A percentile compares a stretch with the other conserved stretches of the same genome.
phyloP scores from a whole-genome alignment of 2,329 filamentous ascomycete species.

The Allantophomopsis lycopodina region DNA sequence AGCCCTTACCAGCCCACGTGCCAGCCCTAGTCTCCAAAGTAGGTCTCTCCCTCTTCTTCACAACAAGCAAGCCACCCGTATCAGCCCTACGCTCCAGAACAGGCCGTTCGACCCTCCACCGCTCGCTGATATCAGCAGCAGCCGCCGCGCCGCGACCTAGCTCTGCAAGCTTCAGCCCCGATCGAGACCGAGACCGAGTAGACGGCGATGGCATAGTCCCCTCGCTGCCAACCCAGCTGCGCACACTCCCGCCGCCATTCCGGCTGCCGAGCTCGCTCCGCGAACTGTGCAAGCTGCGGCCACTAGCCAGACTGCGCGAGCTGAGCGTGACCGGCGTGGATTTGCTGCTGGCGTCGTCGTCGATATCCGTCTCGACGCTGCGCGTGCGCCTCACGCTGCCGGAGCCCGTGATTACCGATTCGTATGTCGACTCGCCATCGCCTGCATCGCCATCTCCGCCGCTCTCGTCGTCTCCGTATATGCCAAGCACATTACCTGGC shows the following conservation, averaged over 20 bases:
- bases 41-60: neutral
- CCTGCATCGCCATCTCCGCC: conserved; percentile 15
- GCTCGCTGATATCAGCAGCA: neutral
- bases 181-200: conserved; percentile 6
- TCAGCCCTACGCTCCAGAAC: neutral
- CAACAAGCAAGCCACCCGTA: neutral
- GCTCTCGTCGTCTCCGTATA: conserved; percentile 9
- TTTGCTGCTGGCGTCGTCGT: conserved; percentile 4
- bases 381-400: too few species aligned
- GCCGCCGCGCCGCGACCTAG: too few species aligned
- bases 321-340: conserved; percentile 10
- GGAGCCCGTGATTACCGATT: too few species aligned
- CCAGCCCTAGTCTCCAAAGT: too few species aligned
- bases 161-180: too few species aligned
- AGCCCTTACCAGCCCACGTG: too few species aligned
- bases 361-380: neutral
- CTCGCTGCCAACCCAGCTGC: conserved; percentile 12
- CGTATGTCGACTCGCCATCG: neutral
- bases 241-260: conserved; percentile 4
- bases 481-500: conserved; percentile 7
- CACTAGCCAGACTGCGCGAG: conserved; percentile 13
- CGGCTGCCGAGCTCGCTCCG: too few species aligned
- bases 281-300: neutral
- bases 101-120: neutral
- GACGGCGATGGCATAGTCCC: conserved; percentile 15